Percentiles rank a stretch among this genome's conserved stretches.
phyloP scores from a whole-genome alignment of 352 stramenopile genomes.

The Pythium sp. region DNA sequence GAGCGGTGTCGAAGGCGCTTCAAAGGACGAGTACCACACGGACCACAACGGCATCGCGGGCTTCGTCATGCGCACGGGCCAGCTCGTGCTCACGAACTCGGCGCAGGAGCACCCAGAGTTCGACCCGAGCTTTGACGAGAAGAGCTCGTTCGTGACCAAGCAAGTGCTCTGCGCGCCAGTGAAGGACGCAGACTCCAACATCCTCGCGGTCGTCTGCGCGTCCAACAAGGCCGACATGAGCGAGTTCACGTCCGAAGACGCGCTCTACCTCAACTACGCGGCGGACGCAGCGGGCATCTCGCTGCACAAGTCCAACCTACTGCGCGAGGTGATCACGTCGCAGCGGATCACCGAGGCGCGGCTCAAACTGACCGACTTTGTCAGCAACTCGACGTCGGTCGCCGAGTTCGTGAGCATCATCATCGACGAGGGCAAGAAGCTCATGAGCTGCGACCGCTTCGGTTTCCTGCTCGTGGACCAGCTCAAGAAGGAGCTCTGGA shows the following conservation, averaged over 20 bases:
- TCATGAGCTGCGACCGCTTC: conserved; percentile 61
- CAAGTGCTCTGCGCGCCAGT: conserved; percentile 34
- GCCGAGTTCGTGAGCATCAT: conserved; percentile 55
- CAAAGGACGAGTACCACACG: conserved; percentile 32
- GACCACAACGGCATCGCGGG: conserved; percentile 33
- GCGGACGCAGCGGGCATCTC: conserved; percentile 33
- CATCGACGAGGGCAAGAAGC: conserved; percentile 49
- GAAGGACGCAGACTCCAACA: conserved; percentile 33
- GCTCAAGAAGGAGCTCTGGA: conserved; percentile 71
- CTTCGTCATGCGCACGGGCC: conserved; percentile 31
- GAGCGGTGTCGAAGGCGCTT: conserved; percentile 12
- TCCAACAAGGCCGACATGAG: conserved; percentile 31
- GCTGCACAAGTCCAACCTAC: conserved; percentile 37
- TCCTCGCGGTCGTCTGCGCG: conserved; percentile 32
- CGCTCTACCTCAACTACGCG: conserved; percentile 36
- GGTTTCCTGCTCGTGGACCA: conserved; percentile 62
- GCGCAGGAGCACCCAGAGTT: conserved; percentile 31
- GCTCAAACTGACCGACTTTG: conserved; percentile 34
- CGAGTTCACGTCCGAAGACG: conserved; percentile 35
- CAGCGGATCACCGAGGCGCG: conserved; percentile 26
- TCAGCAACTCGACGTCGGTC: conserved; percentile 41
- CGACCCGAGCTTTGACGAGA: conserved; percentile 26
- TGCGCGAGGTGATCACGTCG: conserved; percentile 33
- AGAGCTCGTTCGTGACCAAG: conserved; percentile 22
- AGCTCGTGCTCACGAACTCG: conserved; percentile 31